These are phyloP conservation scores for Eutrema yunnanense DNA, from an alignment of 345 rosid genomes.

Conservation along the genomic window DNA sequence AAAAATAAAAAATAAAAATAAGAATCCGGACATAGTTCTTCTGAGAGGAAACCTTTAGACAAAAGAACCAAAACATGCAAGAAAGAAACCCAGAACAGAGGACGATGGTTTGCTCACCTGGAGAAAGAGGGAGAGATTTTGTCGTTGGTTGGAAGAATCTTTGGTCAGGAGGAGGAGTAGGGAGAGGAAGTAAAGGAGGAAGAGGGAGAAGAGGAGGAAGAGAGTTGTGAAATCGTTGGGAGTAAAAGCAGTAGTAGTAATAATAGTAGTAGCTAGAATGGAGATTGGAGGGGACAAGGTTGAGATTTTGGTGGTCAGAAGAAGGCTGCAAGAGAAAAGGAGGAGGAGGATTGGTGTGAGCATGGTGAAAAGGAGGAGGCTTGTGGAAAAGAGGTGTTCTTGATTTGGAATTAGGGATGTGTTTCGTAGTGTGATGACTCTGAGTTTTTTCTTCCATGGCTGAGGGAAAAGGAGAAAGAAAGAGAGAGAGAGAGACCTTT, in stretches of 20 bases:
- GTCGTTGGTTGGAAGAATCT: slow-evolving; percentile 43
- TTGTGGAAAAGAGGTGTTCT: slow-evolving; percentile 38
- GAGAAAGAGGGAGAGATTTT: slow-evolving; percentile 47
- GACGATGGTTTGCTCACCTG: slow-evolving; percentile 30
- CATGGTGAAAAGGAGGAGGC: slow-evolving; percentile 26
- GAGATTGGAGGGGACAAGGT: background rate
- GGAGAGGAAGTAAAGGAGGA: slow-evolving; percentile 49
- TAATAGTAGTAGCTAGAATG: slow-evolving; percentile 32
- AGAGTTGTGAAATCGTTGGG: slow-evolving; percentile 54
- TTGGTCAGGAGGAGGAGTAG: slow-evolving; percentile 35
- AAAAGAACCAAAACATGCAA: slow-evolving; percentile 30
- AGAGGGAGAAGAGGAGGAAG: slow-evolving; percentile 56
- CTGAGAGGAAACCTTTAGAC: background rate
- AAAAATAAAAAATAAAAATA: background rate
- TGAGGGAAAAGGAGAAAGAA: background rate
- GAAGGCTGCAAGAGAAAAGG: background rate
- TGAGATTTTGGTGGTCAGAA: slow-evolving; percentile 17
- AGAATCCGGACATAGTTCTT: slow-evolving; percentile 8
- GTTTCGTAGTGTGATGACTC: slow-evolving; percentile 15
- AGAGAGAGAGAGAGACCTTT: background rate
- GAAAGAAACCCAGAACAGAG: slow-evolving; percentile 37
- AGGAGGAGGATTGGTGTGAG: slow-evolving; percentile 38
- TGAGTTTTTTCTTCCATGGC: slow-evolving; percentile 58
- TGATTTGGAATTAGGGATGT: slow-evolving; percentile 25
- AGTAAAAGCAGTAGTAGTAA: slow-evolving; percentile 45